Base-by-base conservation (phyloP, 108 stramenopile species). In the Craspedostauros australis region DNA sequence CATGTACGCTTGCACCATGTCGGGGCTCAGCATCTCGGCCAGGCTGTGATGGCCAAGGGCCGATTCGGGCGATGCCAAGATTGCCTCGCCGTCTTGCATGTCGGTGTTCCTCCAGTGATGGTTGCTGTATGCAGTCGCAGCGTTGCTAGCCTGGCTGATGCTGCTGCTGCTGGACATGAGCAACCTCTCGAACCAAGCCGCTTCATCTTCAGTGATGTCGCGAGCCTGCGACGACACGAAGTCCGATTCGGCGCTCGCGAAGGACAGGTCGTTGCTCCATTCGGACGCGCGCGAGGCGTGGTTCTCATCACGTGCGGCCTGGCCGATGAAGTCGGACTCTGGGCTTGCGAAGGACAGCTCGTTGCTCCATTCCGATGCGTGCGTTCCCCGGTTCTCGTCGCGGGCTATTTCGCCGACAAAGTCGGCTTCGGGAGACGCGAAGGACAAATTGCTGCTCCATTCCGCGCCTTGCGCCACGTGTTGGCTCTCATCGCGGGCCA, bases 161-260 rank as follows among this genome's bases (percentile, higher is more conserved):
- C 49, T 50, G 30, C 49, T 6, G 16, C 33, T 39, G 39, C 20
- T 5, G 4, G 18, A 19, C 20, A 19, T 20, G 18, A 19, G 39
- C 3, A 2, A 4, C 4, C 3, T 3, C 3, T 3, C 18, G 18
- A 20, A 39, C 20, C 19, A 25, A 46, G n/a, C n/a, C 45, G 20
- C 14, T 15, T 46, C n/a, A 24, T 46, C 14, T 25, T 25, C n/a
- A 46, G 45, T 25, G 2, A 23, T 2, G 2, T 12, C 20, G 2
- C n/a, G n/a, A n/a, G n/a, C n/a, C n/a, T n/a, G n/a, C n/a, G n/a
- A n/a, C n/a, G n/a, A n/a, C n/a, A 32, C 28, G 38, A 58, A 58
- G 24, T 58, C 57, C 21, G 57, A 58, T 32, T 58, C 57, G 28
- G 57, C 46, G n/a, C n/a, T n/a, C n/a, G n/a, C n/a, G n/a, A n/a